Conservation (phyloP, 768 basidiomycete species). For the Russula griseocarnosa region DNA sequence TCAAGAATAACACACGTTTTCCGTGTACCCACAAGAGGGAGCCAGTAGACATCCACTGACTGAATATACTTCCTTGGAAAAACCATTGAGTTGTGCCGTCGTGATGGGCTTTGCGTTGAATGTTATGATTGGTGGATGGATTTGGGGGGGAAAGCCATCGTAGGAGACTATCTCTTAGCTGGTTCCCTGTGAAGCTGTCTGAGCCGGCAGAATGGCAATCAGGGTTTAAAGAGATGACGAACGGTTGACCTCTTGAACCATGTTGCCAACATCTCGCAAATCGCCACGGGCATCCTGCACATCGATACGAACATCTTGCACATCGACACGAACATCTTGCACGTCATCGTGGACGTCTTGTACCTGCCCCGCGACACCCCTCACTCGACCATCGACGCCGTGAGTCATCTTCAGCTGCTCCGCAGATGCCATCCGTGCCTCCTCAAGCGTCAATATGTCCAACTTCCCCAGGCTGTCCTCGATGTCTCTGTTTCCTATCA, state of each 20-base stretch:
- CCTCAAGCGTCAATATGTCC: constrained; percentile 3
- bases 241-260: not conserved
- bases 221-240: not conserved
- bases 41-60: not conserved
- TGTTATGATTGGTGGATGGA: not conserved
- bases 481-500: not conserved
- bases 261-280: too few relatives aligned
- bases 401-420: not conserved
- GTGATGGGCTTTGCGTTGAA: not conserved
- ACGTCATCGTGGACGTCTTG: not conserved
- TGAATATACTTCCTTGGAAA: not conserved
- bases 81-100: not conserved
- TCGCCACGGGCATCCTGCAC: too few relatives aligned
- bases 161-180: not conserved
- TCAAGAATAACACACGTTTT: not conserved
- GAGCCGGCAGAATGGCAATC: not conserved
- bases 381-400: not conserved
- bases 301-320: too few relatives aligned
- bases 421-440: not conserved
- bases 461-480: not conserved
- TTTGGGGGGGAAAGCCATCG: constrained; percentile 4
- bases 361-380: not conserved
- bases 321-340: too few relatives aligned
- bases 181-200: not conserved
- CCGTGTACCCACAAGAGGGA: not conserved